A percentile compares a stretch with the other conserved stretches of the same genome.
Conservation (phyloP, 2,329 filamentous ascomycete species). For the Cryphonectria radicalis region DNA sequence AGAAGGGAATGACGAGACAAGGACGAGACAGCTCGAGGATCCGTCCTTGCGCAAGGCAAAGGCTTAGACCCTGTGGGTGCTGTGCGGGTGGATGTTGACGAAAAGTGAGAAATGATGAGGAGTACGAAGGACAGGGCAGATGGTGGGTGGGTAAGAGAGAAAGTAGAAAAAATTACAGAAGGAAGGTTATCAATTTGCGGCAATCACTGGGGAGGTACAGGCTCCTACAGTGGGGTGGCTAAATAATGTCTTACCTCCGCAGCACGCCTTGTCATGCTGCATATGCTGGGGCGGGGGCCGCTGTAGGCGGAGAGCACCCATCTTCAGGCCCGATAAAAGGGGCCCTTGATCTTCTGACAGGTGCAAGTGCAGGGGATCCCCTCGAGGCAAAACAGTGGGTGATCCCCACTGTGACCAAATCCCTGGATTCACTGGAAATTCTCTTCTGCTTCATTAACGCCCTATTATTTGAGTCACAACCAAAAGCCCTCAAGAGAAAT, state of each 20-base stretch:
- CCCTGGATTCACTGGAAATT: not conserved
- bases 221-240: not conserved
- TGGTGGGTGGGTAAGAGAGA: conserved; percentile 7
- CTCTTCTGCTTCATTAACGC: not conserved
- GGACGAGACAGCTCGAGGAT: conserved; percentile 23
- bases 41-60: conserved; percentile 23
- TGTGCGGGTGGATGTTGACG: not conserved
- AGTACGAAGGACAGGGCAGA: not conserved
- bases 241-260: not conserved
- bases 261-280: not conserved
- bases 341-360: conserved; percentile 10
- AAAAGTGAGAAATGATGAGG: not conserved
- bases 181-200: not conserved
- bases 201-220: not conserved
- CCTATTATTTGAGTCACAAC: not conserved
- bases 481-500: too few relatives aligned
- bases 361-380: conserved; percentile 4
- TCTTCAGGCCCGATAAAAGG: not conserved
- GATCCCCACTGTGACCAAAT: not conserved
- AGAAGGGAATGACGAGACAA: conserved; percentile 19
- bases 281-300: not conserved
- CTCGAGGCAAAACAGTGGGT: conserved; percentile 6
- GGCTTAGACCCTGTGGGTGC: conserved; percentile 28
- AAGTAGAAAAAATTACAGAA: not conserved
- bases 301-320: not conserved